Percentiles rank a stretch among this genome's conserved stretches.
Conservation (phyloP, 1,284 basidiomycete species). For the Moesziomyces aphidis region DNA sequence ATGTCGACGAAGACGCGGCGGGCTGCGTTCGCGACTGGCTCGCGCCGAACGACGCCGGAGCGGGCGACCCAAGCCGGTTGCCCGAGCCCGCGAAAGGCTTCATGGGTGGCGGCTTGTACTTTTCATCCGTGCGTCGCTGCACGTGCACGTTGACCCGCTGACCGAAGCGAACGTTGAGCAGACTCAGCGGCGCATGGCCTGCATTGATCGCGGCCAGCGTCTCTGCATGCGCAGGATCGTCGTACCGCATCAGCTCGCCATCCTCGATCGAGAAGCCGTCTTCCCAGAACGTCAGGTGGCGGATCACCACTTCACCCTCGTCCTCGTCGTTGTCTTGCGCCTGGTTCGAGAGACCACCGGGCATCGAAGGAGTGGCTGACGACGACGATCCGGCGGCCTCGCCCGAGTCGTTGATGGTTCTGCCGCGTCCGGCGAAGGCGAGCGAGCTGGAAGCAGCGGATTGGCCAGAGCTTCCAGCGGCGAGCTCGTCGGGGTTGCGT, state of each 20-base stretch:
- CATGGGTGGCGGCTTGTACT: slow-evolving; percentile 74
- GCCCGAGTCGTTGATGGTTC: slow-evolving; percentile 44
- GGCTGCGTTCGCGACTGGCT: slow-evolving; percentile 49
- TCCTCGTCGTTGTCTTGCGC: slow-evolving; percentile 69
- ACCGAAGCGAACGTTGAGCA: slow-evolving; percentile 81
- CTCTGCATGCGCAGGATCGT: slow-evolving; percentile 80
- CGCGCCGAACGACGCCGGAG: slow-evolving; percentile 42
- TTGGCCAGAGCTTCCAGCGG: slow-evolving; percentile 10
- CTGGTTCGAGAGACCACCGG: slow-evolving; percentile 24
- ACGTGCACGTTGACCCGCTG: slow-evolving; percentile 90
- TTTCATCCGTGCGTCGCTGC: slow-evolving; percentile 78
- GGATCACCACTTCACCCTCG: slow-evolving; percentile 73
- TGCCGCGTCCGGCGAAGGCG: slow-evolving; percentile 48
- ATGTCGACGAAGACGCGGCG: slow-evolving; percentile 61
- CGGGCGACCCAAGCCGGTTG: slow-evolving; percentile 78
- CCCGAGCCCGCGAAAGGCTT: slow-evolving; percentile 81
- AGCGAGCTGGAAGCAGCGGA: slow-evolving; percentile 15
- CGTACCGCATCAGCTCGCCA: slow-evolving; percentile 85
- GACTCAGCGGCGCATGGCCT: slow-evolving; percentile 82
- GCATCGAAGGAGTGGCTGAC: slow-evolving; percentile 25
- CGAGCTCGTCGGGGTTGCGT: slow-evolving; percentile 18
- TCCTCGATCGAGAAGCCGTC: slow-evolving; percentile 94
- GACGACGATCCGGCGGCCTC: slow-evolving; percentile 16
- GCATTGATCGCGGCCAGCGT: slow-evolving; percentile 82
- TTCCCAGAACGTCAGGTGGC: slow-evolving; percentile 91